phyloP scores from a whole-genome alignment of 2,329 filamentous ascomycete species.

The Juglanconis juglandina region DNA sequence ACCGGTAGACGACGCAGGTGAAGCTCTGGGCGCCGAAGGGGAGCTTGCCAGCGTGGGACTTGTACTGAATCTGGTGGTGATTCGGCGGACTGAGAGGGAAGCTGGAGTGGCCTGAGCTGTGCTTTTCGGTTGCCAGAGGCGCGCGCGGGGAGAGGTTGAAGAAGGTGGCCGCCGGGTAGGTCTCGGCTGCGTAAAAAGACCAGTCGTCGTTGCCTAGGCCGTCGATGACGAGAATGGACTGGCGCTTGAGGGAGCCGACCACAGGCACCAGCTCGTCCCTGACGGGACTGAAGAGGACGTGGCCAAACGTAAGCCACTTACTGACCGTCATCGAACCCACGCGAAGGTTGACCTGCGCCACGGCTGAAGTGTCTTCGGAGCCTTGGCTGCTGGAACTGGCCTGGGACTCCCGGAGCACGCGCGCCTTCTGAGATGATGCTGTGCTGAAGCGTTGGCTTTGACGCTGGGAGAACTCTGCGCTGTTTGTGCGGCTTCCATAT shows the following conservation, averaged over 20 bases:
- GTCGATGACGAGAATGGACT: conserved; percentile 72
- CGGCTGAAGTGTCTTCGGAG: conserved; percentile 57
- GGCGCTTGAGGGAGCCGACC: conserved; percentile 50
- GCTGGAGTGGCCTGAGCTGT: conserved; percentile 36
- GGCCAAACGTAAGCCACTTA: conserved; percentile 83
- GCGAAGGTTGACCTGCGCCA: conserved; percentile 71
- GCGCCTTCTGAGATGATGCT: conserved; percentile 26
- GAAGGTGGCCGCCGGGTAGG: conserved; percentile 70
- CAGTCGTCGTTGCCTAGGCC: conserved; percentile 84
- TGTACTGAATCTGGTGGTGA: conserved; percentile 71
- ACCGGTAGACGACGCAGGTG: conserved; percentile 71
- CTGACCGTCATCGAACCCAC: conserved; percentile 80
- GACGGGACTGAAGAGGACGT: conserved; percentile 77
- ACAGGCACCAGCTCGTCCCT: conserved; percentile 64
- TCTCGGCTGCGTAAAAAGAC: conserved; percentile 82
- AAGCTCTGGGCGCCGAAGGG: conserved; percentile 77
- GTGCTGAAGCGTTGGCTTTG: conserved; percentile 16
- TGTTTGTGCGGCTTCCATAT: conserved; percentile 36
- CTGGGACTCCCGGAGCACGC: conserved; percentile 36
- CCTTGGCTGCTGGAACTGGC: conserved; percentile 44
- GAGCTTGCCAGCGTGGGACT: conserved; percentile 61
- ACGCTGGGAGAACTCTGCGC: conserved; percentile 19
- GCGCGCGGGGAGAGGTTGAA: conserved; percentile 69
- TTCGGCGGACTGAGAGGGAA: conserved; percentile 62
- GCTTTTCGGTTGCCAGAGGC: conserved; percentile 44